phyloP scores from a whole-genome alignment of 768 basidiomycete species.

The Boletus pseudopeckii region DNA sequence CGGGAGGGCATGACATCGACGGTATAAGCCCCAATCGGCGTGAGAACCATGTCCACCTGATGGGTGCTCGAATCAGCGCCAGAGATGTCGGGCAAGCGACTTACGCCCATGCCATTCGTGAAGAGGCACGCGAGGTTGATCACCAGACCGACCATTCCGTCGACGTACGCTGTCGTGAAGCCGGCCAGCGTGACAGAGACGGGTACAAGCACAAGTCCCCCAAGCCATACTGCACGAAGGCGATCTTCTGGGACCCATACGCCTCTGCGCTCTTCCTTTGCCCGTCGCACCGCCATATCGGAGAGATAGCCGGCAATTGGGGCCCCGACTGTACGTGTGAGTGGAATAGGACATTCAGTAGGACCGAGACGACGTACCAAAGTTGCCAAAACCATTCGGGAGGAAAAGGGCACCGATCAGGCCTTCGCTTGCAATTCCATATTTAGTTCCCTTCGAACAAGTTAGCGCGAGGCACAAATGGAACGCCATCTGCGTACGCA shows the following conservation, averaged over 20 bases:
- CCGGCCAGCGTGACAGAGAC: conserved; percentile 49
- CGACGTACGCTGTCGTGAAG: conserved; percentile 48
- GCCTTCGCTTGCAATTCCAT: conserved; percentile 21
- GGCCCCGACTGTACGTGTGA: conserved; percentile 47
- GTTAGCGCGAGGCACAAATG: neutral
- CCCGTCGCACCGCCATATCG: conserved; percentile 48
- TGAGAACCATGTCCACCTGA: conserved; percentile 56
- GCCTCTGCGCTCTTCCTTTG: conserved; percentile 48
- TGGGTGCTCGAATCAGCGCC: neutral
- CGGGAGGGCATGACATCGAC: conserved; percentile 58
- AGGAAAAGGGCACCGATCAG: conserved; percentile 26
- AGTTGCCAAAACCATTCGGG: conserved; percentile 27
- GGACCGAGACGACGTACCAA: conserved; percentile 9
- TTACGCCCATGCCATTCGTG: conserved; percentile 61
- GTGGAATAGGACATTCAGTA: neutral
- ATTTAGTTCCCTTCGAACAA: conserved; percentile 44
- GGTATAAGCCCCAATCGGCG: conserved; percentile 52
- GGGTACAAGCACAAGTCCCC: conserved; percentile 49
- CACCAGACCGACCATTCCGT: conserved; percentile 46
- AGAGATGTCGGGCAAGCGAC: conserved; percentile 9
- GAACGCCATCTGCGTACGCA: conserved; percentile 27
- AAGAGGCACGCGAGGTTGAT: conserved; percentile 56
- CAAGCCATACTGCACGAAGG: conserved; percentile 48
- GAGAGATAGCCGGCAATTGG: conserved; percentile 58
- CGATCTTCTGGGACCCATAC: conserved; percentile 69